Evolutionary conservation across 495 filamentous ascomycete genomes (phyloP).

Genomic region (Penicillium lividum): DNA sequence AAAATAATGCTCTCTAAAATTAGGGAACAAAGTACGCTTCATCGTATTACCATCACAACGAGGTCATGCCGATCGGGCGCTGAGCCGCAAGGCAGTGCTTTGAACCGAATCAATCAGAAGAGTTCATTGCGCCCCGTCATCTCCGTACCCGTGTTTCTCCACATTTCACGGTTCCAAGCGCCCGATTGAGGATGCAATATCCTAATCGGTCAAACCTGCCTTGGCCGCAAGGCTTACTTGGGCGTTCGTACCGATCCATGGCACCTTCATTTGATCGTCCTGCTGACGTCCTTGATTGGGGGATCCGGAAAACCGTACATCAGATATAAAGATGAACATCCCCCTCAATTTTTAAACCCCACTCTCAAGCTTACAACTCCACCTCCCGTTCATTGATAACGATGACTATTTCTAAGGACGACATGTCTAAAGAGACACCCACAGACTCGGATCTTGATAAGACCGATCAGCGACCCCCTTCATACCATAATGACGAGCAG

Average conservation of each 20-base stretch:
- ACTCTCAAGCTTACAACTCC: background rate
- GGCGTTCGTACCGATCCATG: background rate
- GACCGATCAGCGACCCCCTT: constrained; percentile 20
- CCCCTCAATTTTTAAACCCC: background rate
- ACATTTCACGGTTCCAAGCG: background rate
- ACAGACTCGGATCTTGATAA: background rate
- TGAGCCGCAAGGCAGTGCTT: background rate
- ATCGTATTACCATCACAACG: no score
- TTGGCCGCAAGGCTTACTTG: background rate
- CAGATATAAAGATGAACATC: background rate
- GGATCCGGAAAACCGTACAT: background rate
- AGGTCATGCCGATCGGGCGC: background rate
- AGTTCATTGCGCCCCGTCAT: background rate
- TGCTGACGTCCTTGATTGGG: background rate
- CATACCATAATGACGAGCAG: constrained; percentile 16
- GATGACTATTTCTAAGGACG: background rate
- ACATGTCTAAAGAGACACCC: background rate
- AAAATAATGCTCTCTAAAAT: no score
- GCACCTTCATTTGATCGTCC: background rate
- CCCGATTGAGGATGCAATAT: background rate
- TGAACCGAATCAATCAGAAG: background rate
- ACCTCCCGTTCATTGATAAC: background rate
- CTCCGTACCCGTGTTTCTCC: background rate
- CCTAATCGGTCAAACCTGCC: background rate
- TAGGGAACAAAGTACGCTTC: background rate